Base-by-base conservation (phyloP, 2,329 filamentous ascomycete species). In the Seiridium unicorne region DNA sequence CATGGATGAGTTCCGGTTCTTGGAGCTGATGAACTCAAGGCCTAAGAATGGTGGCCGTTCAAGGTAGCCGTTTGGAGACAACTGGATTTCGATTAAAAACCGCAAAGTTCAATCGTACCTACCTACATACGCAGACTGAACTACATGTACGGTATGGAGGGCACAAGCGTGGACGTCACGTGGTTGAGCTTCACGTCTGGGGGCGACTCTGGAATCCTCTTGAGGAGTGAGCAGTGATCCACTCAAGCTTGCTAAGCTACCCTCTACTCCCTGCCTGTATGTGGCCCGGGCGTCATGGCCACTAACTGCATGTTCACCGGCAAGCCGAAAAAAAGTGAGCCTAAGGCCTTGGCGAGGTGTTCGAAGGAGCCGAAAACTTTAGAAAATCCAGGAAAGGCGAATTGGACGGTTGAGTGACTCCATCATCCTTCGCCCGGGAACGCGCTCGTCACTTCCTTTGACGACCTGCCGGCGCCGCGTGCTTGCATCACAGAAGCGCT, bases 351-450 rank as follows among this genome's bases (percentile, higher is more conserved):
- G 49, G 49, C 49, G 49, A 36, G 49, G 18, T 53, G 40, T 44
- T 46, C 11, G 55, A 31, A 35, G 36, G 44, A 51, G 31, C 55
- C 55, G 46, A 58, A 58, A 58, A 58, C 44, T 58, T 58, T 58
- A 44, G 55, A 58, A 57, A 58, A 51, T 48, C 46, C 55, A 44
- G 44, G 46, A 51, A 57, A 58, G 55, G 38, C 46, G 55, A 58
- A 32, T 51, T 51, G 55, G 38, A 42, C 36, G 6, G 13, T 44
- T 38, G n/a, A n/a, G 35, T 55, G 36, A 44, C 51, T 44, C 36
- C 51, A 55, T 55, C 49, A 53, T 18, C 34, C 49, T 53, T 34
- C 10, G 32, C 51, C 5, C 8, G 31, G 31, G 49, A 53, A 40
- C 49, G 49, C 38, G 38, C 51, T 42, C 36, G 36, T 55, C 51